phyloP scores from a whole-genome alignment of 148 eudicot genomes.

The Diospyros kaki region DNA sequence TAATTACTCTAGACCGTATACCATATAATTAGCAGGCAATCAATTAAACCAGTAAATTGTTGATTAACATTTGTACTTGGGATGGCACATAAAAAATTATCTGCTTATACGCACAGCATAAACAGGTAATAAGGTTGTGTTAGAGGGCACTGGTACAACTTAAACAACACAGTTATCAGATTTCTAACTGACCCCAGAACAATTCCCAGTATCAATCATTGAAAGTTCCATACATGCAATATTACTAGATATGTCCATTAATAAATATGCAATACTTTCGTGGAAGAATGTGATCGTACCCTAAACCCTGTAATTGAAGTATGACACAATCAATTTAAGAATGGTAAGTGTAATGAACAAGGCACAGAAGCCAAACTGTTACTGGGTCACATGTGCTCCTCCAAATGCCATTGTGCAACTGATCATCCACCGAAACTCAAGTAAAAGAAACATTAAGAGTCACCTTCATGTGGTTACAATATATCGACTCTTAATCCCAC shows the following conservation, averaged over 20 bases:
- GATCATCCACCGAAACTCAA: neutral
- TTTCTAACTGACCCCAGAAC: no score
- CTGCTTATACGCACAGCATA: neutral
- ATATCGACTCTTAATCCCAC: no score
- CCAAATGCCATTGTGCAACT: neutral
- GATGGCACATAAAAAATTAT: neutral
- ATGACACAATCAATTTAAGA: neutral
- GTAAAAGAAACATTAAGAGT: neutral
- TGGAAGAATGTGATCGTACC: neutral
- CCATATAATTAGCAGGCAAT: neutral
- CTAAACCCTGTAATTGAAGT: neutral
- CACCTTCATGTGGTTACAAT: no score
- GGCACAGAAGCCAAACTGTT: neutral
- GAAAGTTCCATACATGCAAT: no score
- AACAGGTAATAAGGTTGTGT: neutral
- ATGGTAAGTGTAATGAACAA: neutral
- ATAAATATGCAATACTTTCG: no score
- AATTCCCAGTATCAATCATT: no score
- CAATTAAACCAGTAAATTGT: neutral
- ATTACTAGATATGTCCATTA: no score
- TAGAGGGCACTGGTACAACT: no score
- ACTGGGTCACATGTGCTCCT: neutral
- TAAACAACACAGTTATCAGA: no score
- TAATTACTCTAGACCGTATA: neutral
- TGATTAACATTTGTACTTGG: neutral